Base-by-base conservation (phyloP, 192 early-diverging fungal species). In the Funneliformis mosseae region DNA sequence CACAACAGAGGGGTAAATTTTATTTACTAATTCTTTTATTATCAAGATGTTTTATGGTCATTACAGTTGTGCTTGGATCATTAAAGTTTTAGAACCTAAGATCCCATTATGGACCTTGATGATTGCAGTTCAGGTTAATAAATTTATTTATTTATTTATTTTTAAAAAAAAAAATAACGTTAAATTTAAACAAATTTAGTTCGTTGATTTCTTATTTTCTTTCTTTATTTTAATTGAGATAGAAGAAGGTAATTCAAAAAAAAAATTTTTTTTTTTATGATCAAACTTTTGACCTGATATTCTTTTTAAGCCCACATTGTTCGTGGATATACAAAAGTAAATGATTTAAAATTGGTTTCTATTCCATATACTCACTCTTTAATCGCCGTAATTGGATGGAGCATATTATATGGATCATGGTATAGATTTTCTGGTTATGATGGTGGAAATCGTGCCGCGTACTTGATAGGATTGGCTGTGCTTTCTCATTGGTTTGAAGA, bases 401-500 rank as follows among this genome's bases (percentile, higher is more conserved):
- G 74, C 38, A 27, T 75, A 39, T 23, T 75, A n/a, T 48, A 23
- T 4, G 43, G 46, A 12, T 14, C 12, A 5, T 75, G 25, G 74
- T 75, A 59, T 59, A 27, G 50, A 75, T 60, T 21, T 60, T 59
- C 74, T 18, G 21, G 48, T 16, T 75, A 75, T 39, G 11, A 9
- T 23, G 63, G 63, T 6, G 70, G 70, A 21, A 46, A 46, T 25
- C 45, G 48, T 27, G 74, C 74, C 5, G 50, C 25, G 9, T 33
- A 60, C 25, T 28, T 75, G 33, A 27, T 75, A 25, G 8, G 21
- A 38, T 46, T 59, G 23, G 73, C 46, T 55, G 46, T 75, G 8
- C n/a, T 75, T 11, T 55, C 73, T 25, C 73, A 75, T 59, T 75
- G 73, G 73, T 60, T 60, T 59, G 73, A 75, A 55, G 73, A 75